A percentile compares a stretch with the other conserved stretches of the same genome.
Evolutionary conservation across 768 basidiomycete genomes (phyloP).

Genomic region (Kwoniella heveanensis): DNA sequence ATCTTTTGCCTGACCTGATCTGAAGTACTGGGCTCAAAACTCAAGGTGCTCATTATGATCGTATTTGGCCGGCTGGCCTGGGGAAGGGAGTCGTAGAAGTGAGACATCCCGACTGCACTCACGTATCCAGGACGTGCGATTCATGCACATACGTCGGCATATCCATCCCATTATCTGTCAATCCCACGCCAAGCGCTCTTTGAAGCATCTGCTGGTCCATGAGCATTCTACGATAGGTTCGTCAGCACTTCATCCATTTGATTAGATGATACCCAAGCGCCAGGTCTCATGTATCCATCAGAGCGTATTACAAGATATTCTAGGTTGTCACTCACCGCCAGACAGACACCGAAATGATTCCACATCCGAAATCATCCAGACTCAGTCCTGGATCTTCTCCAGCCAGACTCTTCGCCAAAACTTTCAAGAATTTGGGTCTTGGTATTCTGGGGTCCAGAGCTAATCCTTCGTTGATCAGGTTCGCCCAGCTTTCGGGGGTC

Average conservation of each 20-base stretch:
- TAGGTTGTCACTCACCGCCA: conserved; percentile 45
- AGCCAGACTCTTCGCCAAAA: conserved; percentile 24
- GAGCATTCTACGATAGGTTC: conserved; percentile 12
- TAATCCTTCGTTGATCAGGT: conserved; percentile 14
- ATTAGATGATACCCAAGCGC: too few relatives aligned
- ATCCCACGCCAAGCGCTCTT: conserved; percentile 27
- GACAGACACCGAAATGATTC: conserved; percentile 15
- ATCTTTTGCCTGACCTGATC: too few relatives aligned
- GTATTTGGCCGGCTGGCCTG: too few relatives aligned
- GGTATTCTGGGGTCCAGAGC: conserved; percentile 14
- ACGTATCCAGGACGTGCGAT: conserved; percentile 30
- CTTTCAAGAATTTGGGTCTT: conserved; percentile 26
- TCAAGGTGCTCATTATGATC: too few relatives aligned
- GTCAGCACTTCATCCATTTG: too few relatives aligned
- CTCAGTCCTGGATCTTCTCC: conserved; percentile 13
- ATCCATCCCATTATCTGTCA: conserved; percentile 20
- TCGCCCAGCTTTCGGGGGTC: conserved; percentile 34
- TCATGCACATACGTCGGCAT: conserved; percentile 17
- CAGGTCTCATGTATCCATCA: too few relatives aligned
- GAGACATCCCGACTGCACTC: too few relatives aligned
- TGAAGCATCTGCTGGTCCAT: conserved; percentile 37
- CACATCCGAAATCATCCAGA: conserved; percentile 24
- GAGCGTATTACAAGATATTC: too few relatives aligned
- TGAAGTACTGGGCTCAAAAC: neutral
- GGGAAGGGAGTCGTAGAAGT: too few relatives aligned